A percentile compares a stretch with the other conserved stretches of the same genome.
These are phyloP conservation scores for Pholiota molesta DNA, from an alignment of 768 basidiomycete species.

Conservation along the genomic window DNA sequence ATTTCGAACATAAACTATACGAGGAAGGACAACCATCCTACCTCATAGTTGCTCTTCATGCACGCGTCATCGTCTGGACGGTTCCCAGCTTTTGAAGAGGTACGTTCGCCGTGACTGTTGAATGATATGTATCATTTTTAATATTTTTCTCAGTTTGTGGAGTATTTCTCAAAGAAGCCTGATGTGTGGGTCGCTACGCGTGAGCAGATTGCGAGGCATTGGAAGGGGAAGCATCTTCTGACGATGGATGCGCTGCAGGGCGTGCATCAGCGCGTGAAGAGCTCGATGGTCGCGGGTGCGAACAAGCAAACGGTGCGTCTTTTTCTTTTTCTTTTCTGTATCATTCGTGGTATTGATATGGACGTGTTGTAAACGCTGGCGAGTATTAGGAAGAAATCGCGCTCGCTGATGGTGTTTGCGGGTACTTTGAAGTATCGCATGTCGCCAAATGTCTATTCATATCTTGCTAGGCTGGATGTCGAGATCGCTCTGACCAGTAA, in stretches of 20 bases:
- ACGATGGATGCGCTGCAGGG: constrained; percentile 92
- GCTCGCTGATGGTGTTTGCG: constrained; percentile 87
- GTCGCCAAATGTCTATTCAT: constrained; percentile 88
- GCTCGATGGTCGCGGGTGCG: constrained; percentile 69
- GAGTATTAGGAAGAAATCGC: constrained; percentile 74
- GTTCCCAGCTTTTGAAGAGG: constrained; percentile 20
- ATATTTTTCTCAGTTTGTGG: constrained; percentile 12
- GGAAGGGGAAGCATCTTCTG: constrained; percentile 36
- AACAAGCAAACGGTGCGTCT: constrained; percentile 73
- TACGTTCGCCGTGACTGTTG: not conserved
- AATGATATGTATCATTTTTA: not conserved
- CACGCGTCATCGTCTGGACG: constrained; percentile 21
- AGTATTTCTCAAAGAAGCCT: constrained; percentile 16
- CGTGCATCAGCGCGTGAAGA: constrained; percentile 78
- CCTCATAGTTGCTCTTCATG: constrained; percentile 19
- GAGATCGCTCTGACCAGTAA: constrained; percentile 64
- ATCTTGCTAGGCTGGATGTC: constrained; percentile 83
- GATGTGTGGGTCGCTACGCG: constrained; percentile 21
- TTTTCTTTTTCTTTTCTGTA: constrained; percentile 11
- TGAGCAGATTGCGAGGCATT: constrained; percentile 22
- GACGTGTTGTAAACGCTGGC: constrained; percentile 54
- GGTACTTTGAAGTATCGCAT: constrained; percentile 88
- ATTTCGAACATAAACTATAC: constrained; percentile 20
- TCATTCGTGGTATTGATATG: constrained; percentile 19
- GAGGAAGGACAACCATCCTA: constrained; percentile 20